Base-by-base conservation (phyloP, 2,329 filamentous ascomycete species). In the Cytospora piceicola region DNA sequence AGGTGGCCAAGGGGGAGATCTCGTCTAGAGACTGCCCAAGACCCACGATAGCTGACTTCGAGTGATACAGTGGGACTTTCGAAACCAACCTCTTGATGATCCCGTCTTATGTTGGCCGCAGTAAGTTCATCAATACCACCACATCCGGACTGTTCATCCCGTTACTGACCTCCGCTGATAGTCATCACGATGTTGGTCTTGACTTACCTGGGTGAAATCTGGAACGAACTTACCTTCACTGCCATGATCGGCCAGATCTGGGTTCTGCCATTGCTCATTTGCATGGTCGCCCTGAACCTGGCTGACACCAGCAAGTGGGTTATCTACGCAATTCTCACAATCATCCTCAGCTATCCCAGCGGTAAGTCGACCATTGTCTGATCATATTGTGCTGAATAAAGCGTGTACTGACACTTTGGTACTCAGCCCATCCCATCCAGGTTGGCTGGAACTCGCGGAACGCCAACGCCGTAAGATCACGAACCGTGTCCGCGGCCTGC, bases 41-140 rank as follows among this genome's bases (percentile, higher is more conserved):
- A 3, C 27, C 5, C 27, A 29, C 27, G 5, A 11, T 24, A 24
- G 46, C 46, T 49, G 46, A 49, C 46, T 24, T 12, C 2, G 9
- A 22, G n/a, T 22, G 46, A 12, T 22, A 9, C 15, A 49, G 46
- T 75, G 77, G 80, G 67, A 86, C 84, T 2, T 88, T 91, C 73
- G 76, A 85, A 27, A 82, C 86, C 1, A 91, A 90, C 71, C 73
- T 91, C 39, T 80, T 91, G 9, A 82, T 83, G 2, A 89, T 90
- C n/a, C 83, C 85, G 0, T 81, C 78, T 53, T 78, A 76, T 0
- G 74, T 80, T 53, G 59, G 68, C 12, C 75, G 75, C 63, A 77
- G 73, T 73, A 56, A 64, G 69, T 64, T 12, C 46, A 27, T 20
- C 1, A 17, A 7, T 1, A 14, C 7, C 5, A 59, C 17, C 29